Percentiles rank a stretch among this genome's conserved stretches.
Conservation (phyloP, 768 basidiomycete genomes). For the Stropharia rugosoannulata region DNA sequence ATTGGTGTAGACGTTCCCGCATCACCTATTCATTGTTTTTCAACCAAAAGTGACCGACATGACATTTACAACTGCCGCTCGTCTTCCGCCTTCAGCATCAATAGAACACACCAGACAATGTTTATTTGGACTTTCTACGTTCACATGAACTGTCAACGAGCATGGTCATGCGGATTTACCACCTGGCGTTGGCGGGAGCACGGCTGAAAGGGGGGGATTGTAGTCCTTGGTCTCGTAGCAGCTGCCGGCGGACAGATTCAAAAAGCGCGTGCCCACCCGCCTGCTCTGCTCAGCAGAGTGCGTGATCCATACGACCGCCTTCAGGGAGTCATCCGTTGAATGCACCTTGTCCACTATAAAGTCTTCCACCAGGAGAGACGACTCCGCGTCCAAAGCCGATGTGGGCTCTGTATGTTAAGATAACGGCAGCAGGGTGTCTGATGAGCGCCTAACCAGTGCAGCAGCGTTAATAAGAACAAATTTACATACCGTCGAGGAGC, state of each 20-base stretch:
- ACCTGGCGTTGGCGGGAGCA: neutral
- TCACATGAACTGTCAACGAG: neutral
- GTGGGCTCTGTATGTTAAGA: conserved; percentile 67
- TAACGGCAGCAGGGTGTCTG: neutral
- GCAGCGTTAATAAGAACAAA: neutral
- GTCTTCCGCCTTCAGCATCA: neutral
- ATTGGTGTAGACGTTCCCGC: neutral
- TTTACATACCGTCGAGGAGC: conserved; percentile 68
- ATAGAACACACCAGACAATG: too few relatives aligned
- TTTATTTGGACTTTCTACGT: too few relatives aligned
- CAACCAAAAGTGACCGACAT: too few relatives aligned
- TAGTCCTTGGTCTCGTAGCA: conserved; percentile 36
- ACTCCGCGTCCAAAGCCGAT: conserved; percentile 76
- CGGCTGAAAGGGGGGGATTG: conserved; percentile 11
- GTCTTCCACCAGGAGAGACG: conserved; percentile 66
- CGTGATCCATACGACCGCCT: conserved; percentile 86
- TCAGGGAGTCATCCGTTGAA: conserved; percentile 47
- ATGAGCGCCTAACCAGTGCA: neutral
- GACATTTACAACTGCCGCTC: too few relatives aligned
- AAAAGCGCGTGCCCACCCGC: conserved; percentile 70
- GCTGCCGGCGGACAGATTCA: conserved; percentile 45
- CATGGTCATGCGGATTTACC: neutral
- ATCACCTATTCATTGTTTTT: too few relatives aligned
- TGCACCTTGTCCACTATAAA: conserved; percentile 53
- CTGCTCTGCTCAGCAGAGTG: conserved; percentile 81